phyloP scores from a whole-genome alignment of 495 filamentous ascomycete genomes.

The Penicillium daleae region DNA sequence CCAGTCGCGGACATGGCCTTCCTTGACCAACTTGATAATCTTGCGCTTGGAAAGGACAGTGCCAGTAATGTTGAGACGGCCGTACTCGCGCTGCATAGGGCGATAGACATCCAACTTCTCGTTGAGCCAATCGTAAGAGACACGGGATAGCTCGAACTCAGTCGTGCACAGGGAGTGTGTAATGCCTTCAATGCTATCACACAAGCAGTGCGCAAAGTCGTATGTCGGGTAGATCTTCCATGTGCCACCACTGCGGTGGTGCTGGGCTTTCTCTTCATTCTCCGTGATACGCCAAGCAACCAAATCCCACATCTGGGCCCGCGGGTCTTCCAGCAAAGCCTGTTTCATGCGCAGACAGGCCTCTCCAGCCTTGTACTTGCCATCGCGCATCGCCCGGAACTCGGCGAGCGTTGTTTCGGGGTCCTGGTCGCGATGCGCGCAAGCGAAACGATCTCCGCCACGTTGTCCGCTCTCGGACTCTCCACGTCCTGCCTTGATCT shows the following conservation, averaged over 20 bases:
- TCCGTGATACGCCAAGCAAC: slow-evolving; percentile 78
- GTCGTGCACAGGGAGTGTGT: slow-evolving; percentile 89
- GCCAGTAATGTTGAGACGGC: slow-evolving; percentile 78
- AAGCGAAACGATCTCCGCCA: slow-evolving; percentile 73
- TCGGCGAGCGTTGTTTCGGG: slow-evolving; percentile 77
- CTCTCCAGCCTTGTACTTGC: slow-evolving; percentile 84
- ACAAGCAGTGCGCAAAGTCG: slow-evolving; percentile 89
- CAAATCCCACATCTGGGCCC: slow-evolving; percentile 72
- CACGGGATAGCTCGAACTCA: slow-evolving; percentile 75
- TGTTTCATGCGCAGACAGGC: slow-evolving; percentile 94
- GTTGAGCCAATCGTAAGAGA: slow-evolving; percentile 89
- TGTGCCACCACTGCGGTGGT: slow-evolving; percentile 75
- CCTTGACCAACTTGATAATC: slow-evolving; percentile 74
- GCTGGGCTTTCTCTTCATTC: slow-evolving; percentile 32
- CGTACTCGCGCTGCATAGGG: slow-evolving; percentile 83
- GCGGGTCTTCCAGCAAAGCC: slow-evolving; percentile 52
- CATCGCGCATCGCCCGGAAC: slow-evolving; percentile 89
- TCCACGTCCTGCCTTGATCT: slow-evolving; percentile 85
- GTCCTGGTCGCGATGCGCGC: slow-evolving; percentile 73
- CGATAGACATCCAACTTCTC: slow-evolving; percentile 74
- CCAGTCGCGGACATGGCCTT: slow-evolving; percentile 76
- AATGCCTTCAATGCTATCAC: slow-evolving; percentile 85
- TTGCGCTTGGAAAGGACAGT: slow-evolving; percentile 85
- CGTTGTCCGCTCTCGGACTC: slow-evolving; percentile 68
- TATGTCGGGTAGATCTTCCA: slow-evolving; percentile 92